Evolutionary conservation across 306 rosid species (phyloP), one percentile per base, ranked within the genome.

Genomic region (Cicer cuneatum): DNA sequence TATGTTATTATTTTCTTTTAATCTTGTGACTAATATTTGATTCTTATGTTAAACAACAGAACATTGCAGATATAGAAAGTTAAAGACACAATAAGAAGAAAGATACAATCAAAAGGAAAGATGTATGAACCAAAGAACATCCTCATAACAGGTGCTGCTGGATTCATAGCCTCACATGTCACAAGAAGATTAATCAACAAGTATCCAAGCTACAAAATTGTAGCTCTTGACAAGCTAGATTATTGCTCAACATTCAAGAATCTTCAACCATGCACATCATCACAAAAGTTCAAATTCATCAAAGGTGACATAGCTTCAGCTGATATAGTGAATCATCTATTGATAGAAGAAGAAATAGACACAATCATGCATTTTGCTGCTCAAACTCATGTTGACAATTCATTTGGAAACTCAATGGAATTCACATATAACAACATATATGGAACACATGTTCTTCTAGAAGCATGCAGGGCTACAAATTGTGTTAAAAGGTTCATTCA

Each of bases 311-410:
- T 88, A 69, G 85, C 88, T 11, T 83, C 82, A 4, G 86, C 83
- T 7, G 96, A 90, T 38, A 81, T 87, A 14, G 83, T 90, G 72
- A 87, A 85, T 48, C 85, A 86, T 74, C 78, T 90, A 9, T 21
- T 90, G 72, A 73, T 86, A 37, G 85, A 83, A 8, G 93, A 90
- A 70, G 67, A 85, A 56, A 90, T 88, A 37, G 93, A 90, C 81
- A 90, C 93, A 8, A 82, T 90, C 43, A 88, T 90, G 93, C 90
- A 90, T 71, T 90, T 90, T 72, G 91, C 96, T 4, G 96, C 91
- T 3, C 96, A 90, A 53, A 84, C 93, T 8, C 96, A 90, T 18
- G 93, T 90, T 8, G 96, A 90, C 49, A 90, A 90, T 56, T 90
- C 96, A 0, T 90, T 88, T 72, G 91, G 93, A 0, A 90, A 90